These are phyloP conservation scores for Isabelozyma gotoi DNA, from an alignment of 805 yeast genomes.

Conservation along the genomic window DNA sequence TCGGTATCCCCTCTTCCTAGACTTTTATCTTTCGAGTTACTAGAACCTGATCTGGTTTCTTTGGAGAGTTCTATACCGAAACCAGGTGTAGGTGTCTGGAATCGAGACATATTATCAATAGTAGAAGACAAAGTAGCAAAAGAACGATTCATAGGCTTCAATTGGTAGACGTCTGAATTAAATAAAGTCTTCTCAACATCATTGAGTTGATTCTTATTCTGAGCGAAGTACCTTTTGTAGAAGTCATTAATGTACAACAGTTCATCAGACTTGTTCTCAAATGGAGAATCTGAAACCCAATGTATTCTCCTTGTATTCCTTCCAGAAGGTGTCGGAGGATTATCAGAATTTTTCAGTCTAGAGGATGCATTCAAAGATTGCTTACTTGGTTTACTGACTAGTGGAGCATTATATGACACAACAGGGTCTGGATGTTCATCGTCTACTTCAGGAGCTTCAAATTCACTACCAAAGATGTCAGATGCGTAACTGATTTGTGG, in stretches of 20 bases:
- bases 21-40: neutral
- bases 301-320: too few species aligned
- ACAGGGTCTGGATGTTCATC: neutral
- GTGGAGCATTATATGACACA: neutral
- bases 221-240: conserved; percentile 17
- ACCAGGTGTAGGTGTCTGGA: neutral
- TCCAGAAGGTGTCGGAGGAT: neutral
- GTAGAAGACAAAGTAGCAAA: conserved; percentile 29
- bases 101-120: conserved; percentile 8
- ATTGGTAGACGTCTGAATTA: conserved; percentile 19
- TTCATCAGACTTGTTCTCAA: neutral
- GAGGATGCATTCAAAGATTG: too few species aligned
- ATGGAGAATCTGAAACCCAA: neutral
- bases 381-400: neutral
- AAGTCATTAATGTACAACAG: conserved; percentile 15
- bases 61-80: too few species aligned
- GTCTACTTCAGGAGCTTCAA: neutral
- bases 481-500: conserved; percentile 37
- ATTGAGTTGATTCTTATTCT: conserved; percentile 1
- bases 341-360: neutral
- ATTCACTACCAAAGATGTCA: conserved; percentile 21
- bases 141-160: conserved; percentile 32
- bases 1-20: too few species aligned
- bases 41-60: neutral
- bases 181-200: conserved; percentile 9